A percentile compares a stretch with the other conserved stretches of the same genome.
phyloP scores from a whole-genome alignment of 768 basidiomycete species.

The Cystofilobasidium capitatum region DNA sequence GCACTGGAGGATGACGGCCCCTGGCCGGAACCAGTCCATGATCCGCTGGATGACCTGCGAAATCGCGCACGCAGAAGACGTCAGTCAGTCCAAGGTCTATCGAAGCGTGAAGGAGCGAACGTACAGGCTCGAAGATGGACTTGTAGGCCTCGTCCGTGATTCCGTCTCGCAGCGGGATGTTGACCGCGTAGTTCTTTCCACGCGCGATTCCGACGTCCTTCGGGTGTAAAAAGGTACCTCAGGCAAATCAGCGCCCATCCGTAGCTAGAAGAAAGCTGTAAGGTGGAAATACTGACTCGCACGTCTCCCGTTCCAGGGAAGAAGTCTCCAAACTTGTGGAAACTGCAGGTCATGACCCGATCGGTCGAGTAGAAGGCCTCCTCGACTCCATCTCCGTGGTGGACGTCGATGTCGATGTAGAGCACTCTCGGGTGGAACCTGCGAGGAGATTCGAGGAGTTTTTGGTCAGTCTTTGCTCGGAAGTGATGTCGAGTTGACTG shows the following conservation, averaged over 20 bases:
- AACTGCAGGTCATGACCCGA: conserved; percentile 91
- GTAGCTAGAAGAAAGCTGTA: neutral
- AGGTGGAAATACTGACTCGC: conserved; percentile 28
- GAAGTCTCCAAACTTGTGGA: conserved; percentile 95
- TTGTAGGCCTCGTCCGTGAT: conserved; percentile 80
- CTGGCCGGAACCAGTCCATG: conserved; percentile 77
- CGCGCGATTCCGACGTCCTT: conserved; percentile 75
- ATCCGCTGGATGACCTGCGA: conserved; percentile 73
- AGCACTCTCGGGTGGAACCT: conserved; percentile 61
- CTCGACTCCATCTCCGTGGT: conserved; percentile 97
- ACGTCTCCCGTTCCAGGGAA: conserved; percentile 84
- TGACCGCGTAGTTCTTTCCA: conserved; percentile 76
- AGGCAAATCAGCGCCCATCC: neutral
- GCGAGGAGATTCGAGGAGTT: neutral
- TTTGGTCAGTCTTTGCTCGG: neutral
- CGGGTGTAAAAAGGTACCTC: conserved; percentile 31
- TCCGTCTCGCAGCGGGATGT: conserved; percentile 89
- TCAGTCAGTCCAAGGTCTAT: neutral
- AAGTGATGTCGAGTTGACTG: conserved; percentile 23
- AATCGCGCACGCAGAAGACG: neutral
- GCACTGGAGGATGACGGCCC: conserved; percentile 83
- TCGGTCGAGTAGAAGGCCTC: conserved; percentile 98
- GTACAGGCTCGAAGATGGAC: conserved; percentile 82
- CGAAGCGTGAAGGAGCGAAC: neutral
- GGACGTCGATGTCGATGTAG: conserved; percentile 96